Evolutionary conservation across 2,329 filamentous ascomycete species (phyloP).

Genomic region (Aspergillus pseudoterreus): DNA sequence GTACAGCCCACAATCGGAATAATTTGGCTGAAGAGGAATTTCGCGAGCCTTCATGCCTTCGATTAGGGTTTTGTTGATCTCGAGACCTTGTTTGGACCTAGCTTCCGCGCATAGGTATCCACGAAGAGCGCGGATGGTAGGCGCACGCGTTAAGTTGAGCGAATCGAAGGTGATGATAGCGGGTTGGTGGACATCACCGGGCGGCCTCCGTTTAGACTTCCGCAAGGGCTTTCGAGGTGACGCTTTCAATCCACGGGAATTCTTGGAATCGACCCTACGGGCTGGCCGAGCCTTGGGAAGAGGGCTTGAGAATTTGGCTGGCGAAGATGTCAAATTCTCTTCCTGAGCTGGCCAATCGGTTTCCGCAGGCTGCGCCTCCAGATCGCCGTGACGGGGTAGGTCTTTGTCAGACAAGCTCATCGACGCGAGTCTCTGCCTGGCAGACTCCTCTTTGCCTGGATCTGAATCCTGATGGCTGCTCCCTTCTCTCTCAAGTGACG

Average conservation of each 20-base stretch:
- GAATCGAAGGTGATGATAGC: conserved; percentile 87
- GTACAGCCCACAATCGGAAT: conserved; percentile 84
- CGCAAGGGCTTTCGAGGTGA: conserved; percentile 10
- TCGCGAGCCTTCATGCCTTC: conserved; percentile 66
- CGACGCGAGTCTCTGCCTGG: conserved; percentile 24
- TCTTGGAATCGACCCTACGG: conserved; percentile 10
- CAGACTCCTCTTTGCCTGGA: conserved; percentile 19
- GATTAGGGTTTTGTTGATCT: conserved; percentile 44
- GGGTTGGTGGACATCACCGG: conserved; percentile 46
- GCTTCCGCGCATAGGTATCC: conserved; percentile 76
- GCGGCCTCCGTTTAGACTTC: conserved; percentile 27
- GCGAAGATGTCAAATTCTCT: conserved; percentile 19
- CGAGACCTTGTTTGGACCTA: conserved; percentile 54
- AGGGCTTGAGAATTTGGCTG: conserved; percentile 14
- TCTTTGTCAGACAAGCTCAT: conserved; percentile 26
- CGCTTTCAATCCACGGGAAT: conserved; percentile 11
- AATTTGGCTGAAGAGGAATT: conserved; percentile 79
- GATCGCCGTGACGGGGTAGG: neutral
- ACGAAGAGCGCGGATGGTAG: conserved; percentile 65
- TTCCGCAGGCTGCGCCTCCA: conserved; percentile 11
- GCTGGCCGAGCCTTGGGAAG: conserved; percentile 8
- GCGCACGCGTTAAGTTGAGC: conserved; percentile 61
- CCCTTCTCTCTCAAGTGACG: neutral
- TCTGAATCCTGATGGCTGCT: conserved; percentile 3
- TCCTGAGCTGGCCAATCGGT: conserved; percentile 27